Base-by-base conservation (phyloP, 768 basidiomycete species). In the Boletus vermiculosoides region DNA sequence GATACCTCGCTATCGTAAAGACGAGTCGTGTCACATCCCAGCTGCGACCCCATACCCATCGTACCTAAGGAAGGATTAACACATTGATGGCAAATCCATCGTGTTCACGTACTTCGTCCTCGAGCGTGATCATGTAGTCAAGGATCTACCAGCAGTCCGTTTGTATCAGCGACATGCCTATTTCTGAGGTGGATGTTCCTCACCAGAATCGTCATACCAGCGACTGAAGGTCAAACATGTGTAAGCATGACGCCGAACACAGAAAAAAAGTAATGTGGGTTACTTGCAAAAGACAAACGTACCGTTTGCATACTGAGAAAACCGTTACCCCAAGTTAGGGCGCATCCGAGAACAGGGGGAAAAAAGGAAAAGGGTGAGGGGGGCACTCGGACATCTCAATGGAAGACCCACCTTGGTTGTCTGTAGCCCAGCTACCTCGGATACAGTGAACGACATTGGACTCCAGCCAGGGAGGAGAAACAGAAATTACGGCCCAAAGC, bases 1-100 rank as follows among this genome's bases (percentile, higher is more conserved):
- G 31, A 51, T 68, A 66, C 34, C 64, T 66, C 4, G 65, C 65
- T 18, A 50, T 18, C 15, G 39, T 56, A 23, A 68, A 66, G 31
- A 63, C 9, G 36, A 52, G 10, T 22, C 60, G 60, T 1, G 60
- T 63, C 13, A 6, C 25, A 30, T 57, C 55, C 63, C 65, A 66
- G 23, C 18, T 34, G n/a, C 60, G 57, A 3, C 51, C 48, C 65
- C 63, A 68, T 2, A 68, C 49, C 57, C 57, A 66, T n/a, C 37
- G 53, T 23, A 31, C 66, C 65, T 66, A 28, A 41, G 2, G 18
- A 30, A 37, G 5, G 5, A n/a, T 62, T 11, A 50, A 23, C 1
- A 6, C 12, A 37, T 22, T 25, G 5, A 34, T 16, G 12, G 18
- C 16, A 10, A 33, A 8, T 16, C 3, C 8, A 28, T 13, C 12